Evolutionary conservation across 495 filamentous ascomycete genomes (phyloP).

Genomic region (Usnea hakonensis): DNA sequence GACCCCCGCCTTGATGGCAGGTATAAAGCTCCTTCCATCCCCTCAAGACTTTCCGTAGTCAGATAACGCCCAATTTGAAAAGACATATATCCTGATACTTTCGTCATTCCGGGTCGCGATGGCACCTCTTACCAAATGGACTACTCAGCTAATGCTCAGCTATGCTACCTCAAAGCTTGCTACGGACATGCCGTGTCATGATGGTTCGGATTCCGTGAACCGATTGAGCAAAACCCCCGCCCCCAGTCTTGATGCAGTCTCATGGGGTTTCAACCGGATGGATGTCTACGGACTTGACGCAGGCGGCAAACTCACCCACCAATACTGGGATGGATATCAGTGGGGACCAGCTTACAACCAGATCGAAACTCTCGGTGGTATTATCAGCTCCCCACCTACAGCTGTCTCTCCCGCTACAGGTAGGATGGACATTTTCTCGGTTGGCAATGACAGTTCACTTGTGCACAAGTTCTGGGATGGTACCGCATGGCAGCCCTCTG

Average conservation of each 20-base stretch:
- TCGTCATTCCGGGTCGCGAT: background rate
- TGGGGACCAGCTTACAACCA: constrained; percentile 11
- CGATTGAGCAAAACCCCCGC: background rate
- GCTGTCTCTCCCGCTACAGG: background rate
- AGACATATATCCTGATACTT: background rate
- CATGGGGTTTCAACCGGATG: constrained; percentile 28
- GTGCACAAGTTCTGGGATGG: constrained; percentile 33
- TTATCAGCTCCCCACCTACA: constrained; percentile 14
- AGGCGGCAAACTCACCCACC: constrained; percentile 12
- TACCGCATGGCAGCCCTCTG: constrained; percentile 20
- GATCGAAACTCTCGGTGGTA: constrained; percentile 12
- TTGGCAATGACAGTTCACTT: constrained; percentile 22
- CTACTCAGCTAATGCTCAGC: background rate
- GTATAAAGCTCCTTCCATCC: background rate
- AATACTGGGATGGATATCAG: constrained; percentile 20
- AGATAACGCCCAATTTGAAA: background rate
- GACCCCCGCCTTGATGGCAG: background rate
- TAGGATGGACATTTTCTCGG: constrained; percentile 23
- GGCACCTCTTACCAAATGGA: background rate
- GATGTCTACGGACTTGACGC: constrained; percentile 31
- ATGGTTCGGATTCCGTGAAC: background rate
- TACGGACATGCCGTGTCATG: background rate
- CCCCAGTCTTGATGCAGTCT: constrained; percentile 20
- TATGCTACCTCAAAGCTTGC: background rate
- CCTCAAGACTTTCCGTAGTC: background rate